Evolutionary conservation across 1,139 yeast genomes (phyloP).

Genomic region (Nakaseomyces delphensis): DNA sequence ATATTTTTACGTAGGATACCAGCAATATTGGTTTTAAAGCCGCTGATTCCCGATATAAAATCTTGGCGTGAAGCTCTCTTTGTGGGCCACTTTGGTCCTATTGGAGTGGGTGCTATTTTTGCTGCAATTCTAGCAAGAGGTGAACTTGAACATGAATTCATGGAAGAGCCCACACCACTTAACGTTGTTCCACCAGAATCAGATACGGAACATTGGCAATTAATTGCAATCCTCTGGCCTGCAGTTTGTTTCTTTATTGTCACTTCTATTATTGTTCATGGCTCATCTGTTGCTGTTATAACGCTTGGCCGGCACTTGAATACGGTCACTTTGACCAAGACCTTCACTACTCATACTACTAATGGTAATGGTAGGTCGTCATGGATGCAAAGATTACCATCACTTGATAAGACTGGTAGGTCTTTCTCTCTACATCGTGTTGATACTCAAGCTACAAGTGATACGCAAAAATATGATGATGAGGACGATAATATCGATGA

Average conservation of each 20-base stretch:
- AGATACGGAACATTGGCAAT: conserved; percentile 53
- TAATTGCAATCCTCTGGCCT: conserved; percentile 82
- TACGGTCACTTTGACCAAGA: conserved; percentile 87
- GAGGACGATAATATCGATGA: conserved; percentile 8
- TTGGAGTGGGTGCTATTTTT: conserved; percentile 95
- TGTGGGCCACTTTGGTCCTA: conserved; percentile 97
- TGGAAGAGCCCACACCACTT: conserved; percentile 53
- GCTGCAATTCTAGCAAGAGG: conserved; percentile 79
- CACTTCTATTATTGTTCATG: conserved; percentile 86
- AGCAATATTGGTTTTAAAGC: conserved; percentile 69
- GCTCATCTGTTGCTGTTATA: conserved; percentile 92
- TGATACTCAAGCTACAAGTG: conserved; percentile 42
- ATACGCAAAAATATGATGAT: conserved; percentile 10
- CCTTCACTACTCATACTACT: conserved; percentile 65
- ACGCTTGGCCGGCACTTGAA: conserved; percentile 83
- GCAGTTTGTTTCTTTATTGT: conserved; percentile 75
- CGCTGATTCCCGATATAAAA: conserved; percentile 81
- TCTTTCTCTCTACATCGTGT: conserved; percentile 75
- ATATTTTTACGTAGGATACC: conserved; percentile 83
- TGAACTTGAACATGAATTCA: conserved; percentile 53
- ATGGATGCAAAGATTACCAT: conserved; percentile 86
- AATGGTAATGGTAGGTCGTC: conserved; percentile 51
- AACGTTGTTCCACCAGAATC: conserved; percentile 44
- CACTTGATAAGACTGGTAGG: conserved; percentile 60
- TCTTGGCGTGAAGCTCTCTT: conserved; percentile 94